phyloP scores from a whole-genome alignment of 345 rosid genomes.

The Dipteronia sinensis region DNA sequence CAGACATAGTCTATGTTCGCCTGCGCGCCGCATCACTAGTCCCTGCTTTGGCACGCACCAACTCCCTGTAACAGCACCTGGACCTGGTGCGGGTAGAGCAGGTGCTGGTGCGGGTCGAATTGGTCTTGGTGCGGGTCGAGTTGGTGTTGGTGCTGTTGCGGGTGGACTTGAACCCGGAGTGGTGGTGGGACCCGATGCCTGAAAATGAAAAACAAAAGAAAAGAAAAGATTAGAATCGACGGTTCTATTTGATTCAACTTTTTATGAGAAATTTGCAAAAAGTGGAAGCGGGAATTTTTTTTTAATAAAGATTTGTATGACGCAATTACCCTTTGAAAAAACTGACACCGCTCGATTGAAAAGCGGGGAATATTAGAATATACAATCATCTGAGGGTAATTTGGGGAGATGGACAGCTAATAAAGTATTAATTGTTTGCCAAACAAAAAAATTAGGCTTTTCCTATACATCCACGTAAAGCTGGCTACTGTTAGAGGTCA shows the following conservation, averaged over 20 bases:
- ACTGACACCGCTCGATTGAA: too few species aligned
- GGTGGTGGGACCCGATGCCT: slow-evolving; percentile 44
- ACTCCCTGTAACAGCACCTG: slow-evolving; percentile 26
- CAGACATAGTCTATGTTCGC: slow-evolving; percentile 70
- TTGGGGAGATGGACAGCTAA: too few species aligned
- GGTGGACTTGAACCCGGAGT: slow-evolving; percentile 14
- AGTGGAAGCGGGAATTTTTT: neutral
- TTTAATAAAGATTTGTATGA: neutral
- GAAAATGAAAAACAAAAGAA: neutral
- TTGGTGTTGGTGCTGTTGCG: slow-evolving; percentile 7
- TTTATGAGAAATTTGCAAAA: neutral
- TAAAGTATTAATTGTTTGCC: neutral
- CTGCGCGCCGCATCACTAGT: slow-evolving; percentile 50
- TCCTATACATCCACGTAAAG: neutral
- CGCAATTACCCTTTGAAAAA: neutral
- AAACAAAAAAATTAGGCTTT: neutral
- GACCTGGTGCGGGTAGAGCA: slow-evolving; percentile 25
- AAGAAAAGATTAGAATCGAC: neutral
- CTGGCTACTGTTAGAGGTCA: neutral
- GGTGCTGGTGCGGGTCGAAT: neutral
- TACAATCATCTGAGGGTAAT: too few species aligned
- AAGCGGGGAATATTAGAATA: too few species aligned
- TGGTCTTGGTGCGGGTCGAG: slow-evolving; percentile 26
- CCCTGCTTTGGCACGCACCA: slow-evolving; percentile 65
- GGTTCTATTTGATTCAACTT: neutral